phyloP scores from a whole-genome alignment of 2,329 filamentous ascomycete species.

The Aureobasidium zeae region DNA sequence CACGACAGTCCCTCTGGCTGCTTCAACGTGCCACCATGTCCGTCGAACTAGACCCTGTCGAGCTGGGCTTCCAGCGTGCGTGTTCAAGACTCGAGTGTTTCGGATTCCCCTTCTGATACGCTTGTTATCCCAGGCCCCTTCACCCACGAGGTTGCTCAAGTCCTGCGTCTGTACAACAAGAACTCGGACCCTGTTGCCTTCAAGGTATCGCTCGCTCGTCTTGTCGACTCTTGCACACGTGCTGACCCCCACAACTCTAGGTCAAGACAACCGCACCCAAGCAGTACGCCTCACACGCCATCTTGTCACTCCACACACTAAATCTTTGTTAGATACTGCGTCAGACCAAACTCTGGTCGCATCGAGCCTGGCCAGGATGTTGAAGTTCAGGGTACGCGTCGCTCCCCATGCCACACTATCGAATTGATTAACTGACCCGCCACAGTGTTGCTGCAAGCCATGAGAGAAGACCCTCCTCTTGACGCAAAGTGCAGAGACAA shows the following conservation, averaged over 20 bases:
- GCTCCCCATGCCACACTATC: neutral
- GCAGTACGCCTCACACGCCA: slow-evolving; percentile 57
- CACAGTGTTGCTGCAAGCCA: slow-evolving; percentile 85
- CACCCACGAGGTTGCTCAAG: slow-evolving; percentile 54
- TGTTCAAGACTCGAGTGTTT: slow-evolving; percentile 21
- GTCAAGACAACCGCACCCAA: slow-evolving; percentile 99
- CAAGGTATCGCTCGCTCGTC: slow-evolving; percentile 40
- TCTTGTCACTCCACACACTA: neutral
- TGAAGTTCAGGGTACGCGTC: slow-evolving; percentile 72
- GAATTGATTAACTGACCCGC: slow-evolving; percentile 14
- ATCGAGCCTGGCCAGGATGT: slow-evolving; percentile 86
- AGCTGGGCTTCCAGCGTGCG: slow-evolving; percentile 90
- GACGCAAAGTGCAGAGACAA: slow-evolving; percentile 94
- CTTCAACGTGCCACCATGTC: too few species aligned
- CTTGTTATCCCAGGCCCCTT: slow-evolving; percentile 45
- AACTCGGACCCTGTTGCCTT: slow-evolving; percentile 53
- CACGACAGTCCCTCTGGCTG: too few species aligned
- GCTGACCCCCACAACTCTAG: slow-evolving; percentile 37
- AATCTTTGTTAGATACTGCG: slow-evolving; percentile 67
- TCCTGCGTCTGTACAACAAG: slow-evolving; percentile 50
- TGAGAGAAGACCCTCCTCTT: slow-evolving; percentile 84
- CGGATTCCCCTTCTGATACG: slow-evolving; percentile 9
- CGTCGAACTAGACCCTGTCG: slow-evolving; percentile 81
- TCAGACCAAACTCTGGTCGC: slow-evolving; percentile 90
- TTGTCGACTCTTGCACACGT: neutral